Evolutionary conservation across 2,329 filamentous ascomycete species (phyloP).

Genomic region (Aspergillus thermomutatus): DNA sequence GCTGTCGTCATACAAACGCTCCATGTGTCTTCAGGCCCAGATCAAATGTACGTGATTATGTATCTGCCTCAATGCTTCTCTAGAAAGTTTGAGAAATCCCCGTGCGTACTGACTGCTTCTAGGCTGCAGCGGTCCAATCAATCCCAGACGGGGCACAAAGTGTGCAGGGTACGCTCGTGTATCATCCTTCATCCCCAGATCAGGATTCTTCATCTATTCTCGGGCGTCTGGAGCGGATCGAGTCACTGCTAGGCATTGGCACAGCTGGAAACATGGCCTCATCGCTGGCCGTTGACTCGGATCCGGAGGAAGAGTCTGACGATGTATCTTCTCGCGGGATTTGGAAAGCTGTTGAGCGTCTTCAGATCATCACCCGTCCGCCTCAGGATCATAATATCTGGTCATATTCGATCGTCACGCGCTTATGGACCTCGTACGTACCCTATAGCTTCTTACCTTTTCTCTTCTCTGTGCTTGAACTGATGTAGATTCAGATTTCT

Average conservation of each 20-base stretch:
- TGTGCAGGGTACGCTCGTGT: constrained; percentile 4
- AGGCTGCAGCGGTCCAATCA: constrained; percentile 25
- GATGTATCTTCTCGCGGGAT: constrained; percentile 14
- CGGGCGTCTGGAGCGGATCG: constrained; percentile 24
- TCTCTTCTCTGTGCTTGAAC: background rate
- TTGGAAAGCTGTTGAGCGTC: constrained; percentile 20
- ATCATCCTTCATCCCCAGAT: constrained; percentile 7
- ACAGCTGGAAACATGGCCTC: constrained; percentile 4
- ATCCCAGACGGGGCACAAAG: constrained; percentile 9
- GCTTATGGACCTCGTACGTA: constrained; percentile 26
- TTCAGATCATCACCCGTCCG: constrained; percentile 21
- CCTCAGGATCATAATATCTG: constrained; percentile 19
- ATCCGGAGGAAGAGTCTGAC: constrained; percentile 12
- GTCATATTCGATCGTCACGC: constrained; percentile 22
- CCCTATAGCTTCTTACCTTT: background rate
- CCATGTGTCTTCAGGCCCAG: constrained; percentile 28
- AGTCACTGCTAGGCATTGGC: constrained; percentile 20
- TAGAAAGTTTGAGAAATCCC: background rate
- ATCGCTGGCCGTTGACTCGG: constrained; percentile 5
- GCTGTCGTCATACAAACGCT: constrained; percentile 22
- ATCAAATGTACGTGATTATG: constrained; percentile 22
- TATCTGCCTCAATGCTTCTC: background rate
- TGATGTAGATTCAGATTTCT: constrained; percentile 19
- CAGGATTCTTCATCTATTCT: constrained; percentile 18
- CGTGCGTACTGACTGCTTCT: constrained; percentile 1